phyloP scores from a whole-genome alignment of 352 stramenopile genomes.

The Globisporangium mamillatum region DNA sequence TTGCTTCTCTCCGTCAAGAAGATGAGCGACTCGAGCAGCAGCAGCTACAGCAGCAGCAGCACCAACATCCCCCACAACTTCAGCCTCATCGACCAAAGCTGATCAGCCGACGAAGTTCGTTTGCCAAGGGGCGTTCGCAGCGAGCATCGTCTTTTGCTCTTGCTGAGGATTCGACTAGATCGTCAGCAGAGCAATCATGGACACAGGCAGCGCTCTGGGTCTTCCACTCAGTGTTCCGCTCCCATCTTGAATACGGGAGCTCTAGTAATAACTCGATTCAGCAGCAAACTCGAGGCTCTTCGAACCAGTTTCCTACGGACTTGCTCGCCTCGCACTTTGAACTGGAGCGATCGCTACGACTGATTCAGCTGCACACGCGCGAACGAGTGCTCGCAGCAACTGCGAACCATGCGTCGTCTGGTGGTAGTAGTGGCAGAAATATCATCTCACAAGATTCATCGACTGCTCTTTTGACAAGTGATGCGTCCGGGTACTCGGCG shows the following conservation, averaged over 20 bases:
- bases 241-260: slow-evolving; percentile 18
- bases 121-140: slow-evolving; percentile 15
- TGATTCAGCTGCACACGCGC: slow-evolving; percentile 31
- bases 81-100: slow-evolving; percentile 18
- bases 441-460: background rate
- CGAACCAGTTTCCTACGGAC: slow-evolving; percentile 23
- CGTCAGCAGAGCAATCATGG: slow-evolving; percentile 19
- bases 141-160: slow-evolving; percentile 16
- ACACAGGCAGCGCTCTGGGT: slow-evolving; percentile 37
- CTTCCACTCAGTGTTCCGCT: slow-evolving; percentile 47
- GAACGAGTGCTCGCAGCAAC: slow-evolving; percentile 27
- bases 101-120: slow-evolving; percentile 20
- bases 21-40: slow-evolving; percentile 16
- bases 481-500: background rate
- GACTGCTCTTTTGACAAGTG: background rate
- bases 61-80: slow-evolving; percentile 15
- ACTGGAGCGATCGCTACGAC: slow-evolving; percentile 24
- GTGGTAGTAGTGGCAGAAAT: slow-evolving; percentile 9
- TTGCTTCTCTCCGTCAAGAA: slow-evolving; percentile 18
- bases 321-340: slow-evolving; percentile 46
- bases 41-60: slow-evolving; percentile 14
- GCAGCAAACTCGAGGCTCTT: background rate
- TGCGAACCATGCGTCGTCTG: slow-evolving; percentile 3
- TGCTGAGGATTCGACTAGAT: background rate
- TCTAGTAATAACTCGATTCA: background rate